A percentile compares a stretch with the other conserved stretches of the same genome.
phyloP scores from a whole-genome alignment of 129 eudicot genomes.

The Flaveria sonorensis region DNA sequence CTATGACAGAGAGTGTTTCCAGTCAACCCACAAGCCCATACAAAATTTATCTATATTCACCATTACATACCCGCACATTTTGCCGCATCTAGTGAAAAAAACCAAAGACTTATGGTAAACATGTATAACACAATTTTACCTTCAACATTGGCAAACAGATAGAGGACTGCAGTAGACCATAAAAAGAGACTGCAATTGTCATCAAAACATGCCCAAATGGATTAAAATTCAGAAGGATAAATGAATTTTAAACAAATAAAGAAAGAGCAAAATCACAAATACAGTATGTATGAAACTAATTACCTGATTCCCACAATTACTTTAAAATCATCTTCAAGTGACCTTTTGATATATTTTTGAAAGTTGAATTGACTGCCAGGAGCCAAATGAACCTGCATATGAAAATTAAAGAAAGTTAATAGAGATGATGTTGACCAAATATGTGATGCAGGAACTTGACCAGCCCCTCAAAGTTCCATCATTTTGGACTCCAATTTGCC shows the following conservation, averaged over 20 bases:
- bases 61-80: neutral
- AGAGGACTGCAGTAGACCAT: constrained; percentile 78
- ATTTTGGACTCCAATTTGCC: neutral
- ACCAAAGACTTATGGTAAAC: neutral
- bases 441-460: neutral
- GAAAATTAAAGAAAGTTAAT: constrained; percentile 3
- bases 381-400: constrained; percentile 70
- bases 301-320: constrained; percentile 88
- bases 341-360: constrained; percentile 86
- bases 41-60: neutral
- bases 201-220: constrained; percentile 7
- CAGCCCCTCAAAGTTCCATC: neutral
- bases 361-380: constrained; percentile 86
- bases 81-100: neutral
- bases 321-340: constrained; percentile 94
- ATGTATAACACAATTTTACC: constrained; percentile 39
- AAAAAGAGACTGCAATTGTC: constrained; percentile 60
- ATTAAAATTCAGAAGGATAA: constrained; percentile 12
- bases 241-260: neutral
- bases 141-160: constrained; percentile 69
- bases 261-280: neutral
- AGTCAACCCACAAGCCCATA: neutral
- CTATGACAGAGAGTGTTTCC: neutral
- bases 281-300: neutral
- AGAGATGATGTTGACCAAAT: constrained; percentile 11